Percentiles rank a stretch among this genome's conserved stretches.
phyloP scores from a whole-genome alignment of 257 asterid genomes.

The Jacaranda mimosifolia region DNA sequence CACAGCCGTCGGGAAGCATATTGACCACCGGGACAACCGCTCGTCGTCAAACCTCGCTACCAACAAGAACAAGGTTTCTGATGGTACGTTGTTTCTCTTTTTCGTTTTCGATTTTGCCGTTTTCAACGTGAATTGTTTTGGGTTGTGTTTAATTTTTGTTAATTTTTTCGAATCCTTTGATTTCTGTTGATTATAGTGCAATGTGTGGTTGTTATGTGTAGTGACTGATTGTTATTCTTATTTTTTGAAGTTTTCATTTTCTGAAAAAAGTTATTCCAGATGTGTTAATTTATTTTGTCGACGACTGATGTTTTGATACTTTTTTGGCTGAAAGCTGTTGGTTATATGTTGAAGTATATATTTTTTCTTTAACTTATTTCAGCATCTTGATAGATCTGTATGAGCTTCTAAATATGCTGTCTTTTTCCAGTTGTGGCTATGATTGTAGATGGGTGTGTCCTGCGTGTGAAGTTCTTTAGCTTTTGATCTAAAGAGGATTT shows the following conservation, averaged over 20 bases:
- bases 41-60: conserved; percentile 43
- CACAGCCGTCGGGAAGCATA: conserved; percentile 45
- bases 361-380: background rate
- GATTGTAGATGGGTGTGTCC: conserved; percentile 19
- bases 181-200: conserved; percentile 4
- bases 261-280: background rate
- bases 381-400: conserved; percentile 21
- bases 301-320: background rate
- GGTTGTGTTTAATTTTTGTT: background rate
- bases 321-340: background rate
- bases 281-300: background rate
- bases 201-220: conserved; percentile 17
- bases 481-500: background rate
- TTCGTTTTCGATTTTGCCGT: background rate
- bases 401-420: conserved; percentile 21
- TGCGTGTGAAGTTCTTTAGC: background rate
- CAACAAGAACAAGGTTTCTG: conserved; percentile 52
- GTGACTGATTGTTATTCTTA: background rate
- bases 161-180: background rate
- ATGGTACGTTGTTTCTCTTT: conserved; percentile 36
- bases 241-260: conserved; percentile 1
- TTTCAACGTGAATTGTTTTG: background rate
- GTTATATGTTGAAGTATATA: background rate
- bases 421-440: background rate
- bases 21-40: conserved; percentile 52